A percentile compares a stretch with the other conserved stretches of the same genome.
phyloP scores from a whole-genome alignment of 2,329 filamentous ascomycete species.

The Colletotrichum chlorophyti region DNA sequence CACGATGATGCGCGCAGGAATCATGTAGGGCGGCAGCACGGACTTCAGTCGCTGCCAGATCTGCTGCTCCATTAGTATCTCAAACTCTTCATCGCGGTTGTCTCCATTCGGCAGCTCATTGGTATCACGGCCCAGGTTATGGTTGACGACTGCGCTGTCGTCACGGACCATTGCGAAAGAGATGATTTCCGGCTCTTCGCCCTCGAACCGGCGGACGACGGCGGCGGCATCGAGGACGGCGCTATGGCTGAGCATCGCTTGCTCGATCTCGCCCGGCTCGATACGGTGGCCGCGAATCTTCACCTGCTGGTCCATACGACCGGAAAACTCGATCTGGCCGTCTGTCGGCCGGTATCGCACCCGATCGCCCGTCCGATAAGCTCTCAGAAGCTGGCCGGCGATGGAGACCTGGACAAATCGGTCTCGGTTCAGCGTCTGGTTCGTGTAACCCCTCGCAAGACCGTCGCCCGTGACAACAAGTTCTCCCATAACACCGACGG shows the following conservation, averaged over 20 bases:
- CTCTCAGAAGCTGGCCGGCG: constrained; percentile 1
- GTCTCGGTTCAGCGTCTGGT: constrained; percentile 16
- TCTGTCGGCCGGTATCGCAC: constrained; percentile 28
- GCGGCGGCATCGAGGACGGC: not conserved
- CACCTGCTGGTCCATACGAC: constrained; percentile 1
- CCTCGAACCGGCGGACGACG: not conserved
- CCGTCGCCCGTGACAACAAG: not conserved
- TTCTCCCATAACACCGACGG: not conserved
- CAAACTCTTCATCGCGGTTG: not conserved
- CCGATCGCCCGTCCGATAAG: constrained; percentile 35
- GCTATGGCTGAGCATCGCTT: not conserved
- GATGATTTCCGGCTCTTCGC: not conserved
- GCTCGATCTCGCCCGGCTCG: constrained; percentile 1
- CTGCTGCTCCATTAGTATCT: not conserved
- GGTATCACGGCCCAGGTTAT: not conserved
- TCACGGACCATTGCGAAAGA: not conserved
- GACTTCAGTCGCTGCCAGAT: constrained; percentile 5
- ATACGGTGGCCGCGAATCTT: not conserved
- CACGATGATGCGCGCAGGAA: constrained; percentile 13
- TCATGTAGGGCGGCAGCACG: constrained; percentile 30
- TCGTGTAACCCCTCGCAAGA: constrained; percentile 1
- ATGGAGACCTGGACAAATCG: constrained; percentile 30
- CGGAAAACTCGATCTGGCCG: constrained; percentile 10
- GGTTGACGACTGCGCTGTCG: not conserved
- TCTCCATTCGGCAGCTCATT: not conserved